Evolutionary conservation across 306 rosid genomes (phyloP).

Genomic region (Vicia villosa): DNA sequence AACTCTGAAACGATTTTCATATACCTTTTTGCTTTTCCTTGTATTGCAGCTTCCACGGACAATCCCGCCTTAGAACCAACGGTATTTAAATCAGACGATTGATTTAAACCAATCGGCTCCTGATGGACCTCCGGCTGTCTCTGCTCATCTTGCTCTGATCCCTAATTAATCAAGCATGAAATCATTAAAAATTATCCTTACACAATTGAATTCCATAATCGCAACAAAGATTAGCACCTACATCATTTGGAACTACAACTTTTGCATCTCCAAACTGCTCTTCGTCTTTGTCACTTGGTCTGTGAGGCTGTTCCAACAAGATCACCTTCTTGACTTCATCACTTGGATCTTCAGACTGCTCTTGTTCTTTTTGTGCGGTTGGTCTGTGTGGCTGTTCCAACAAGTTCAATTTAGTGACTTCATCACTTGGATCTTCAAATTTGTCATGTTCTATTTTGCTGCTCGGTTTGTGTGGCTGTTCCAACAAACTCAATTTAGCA

Average conservation of each 20-base stretch:
- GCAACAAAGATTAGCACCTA: conserved; percentile 48
- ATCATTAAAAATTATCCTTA: conserved; percentile 22
- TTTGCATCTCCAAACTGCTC: conserved; percentile 36
- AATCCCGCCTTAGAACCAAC: conserved; percentile 47
- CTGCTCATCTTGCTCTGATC: conserved; percentile 50
- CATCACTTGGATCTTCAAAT: conserved; percentile 42
- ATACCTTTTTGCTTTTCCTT: conserved; percentile 77
- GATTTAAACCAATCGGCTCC: conserved; percentile 45
- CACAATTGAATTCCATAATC: conserved; percentile 25
- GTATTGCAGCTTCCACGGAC: conserved; percentile 54
- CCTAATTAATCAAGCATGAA: conserved; percentile 55
- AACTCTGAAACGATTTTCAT: conserved; percentile 26
- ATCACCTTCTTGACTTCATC: conserved; percentile 40
- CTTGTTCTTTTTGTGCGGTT: conserved; percentile 4
- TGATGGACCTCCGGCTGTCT: conserved; percentile 41
- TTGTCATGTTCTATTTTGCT: background rate
- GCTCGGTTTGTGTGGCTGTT: conserved; percentile 48
- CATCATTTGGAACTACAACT: conserved; percentile 38
- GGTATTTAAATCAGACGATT: conserved; percentile 41
- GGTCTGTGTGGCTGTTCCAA: conserved; percentile 52
- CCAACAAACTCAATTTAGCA: conserved; percentile 47
- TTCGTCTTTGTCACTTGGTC: conserved; percentile 10
- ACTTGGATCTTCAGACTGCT: conserved; percentile 37
- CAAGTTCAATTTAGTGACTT: conserved; percentile 44
- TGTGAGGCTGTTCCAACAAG: conserved; percentile 57